Conservation (phyloP, 192 early-diverging fungal genomes). For the Powellomyces hirtus region DNA sequence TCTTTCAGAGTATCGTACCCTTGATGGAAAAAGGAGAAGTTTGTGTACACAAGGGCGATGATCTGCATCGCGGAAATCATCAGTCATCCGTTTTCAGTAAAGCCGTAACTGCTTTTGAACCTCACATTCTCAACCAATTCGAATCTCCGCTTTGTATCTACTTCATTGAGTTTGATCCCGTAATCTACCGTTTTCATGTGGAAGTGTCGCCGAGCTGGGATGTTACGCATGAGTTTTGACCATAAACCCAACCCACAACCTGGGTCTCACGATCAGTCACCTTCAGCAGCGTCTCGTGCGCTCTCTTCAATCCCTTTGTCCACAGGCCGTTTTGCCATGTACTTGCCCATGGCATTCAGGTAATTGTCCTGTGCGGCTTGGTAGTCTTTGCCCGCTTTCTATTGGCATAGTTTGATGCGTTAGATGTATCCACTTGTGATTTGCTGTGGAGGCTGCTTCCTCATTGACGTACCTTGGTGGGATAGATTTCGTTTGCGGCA, state of each 20-base stretch:
- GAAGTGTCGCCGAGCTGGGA: conserved; percentile 56
- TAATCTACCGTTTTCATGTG: conserved; percentile 63
- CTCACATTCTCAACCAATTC: conserved; percentile 54
- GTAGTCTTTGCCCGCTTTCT: conserved; percentile 41
- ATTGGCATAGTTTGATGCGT: background rate
- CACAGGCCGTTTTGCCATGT: conserved; percentile 60
- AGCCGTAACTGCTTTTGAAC: background rate
- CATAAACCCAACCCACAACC: too few species aligned
- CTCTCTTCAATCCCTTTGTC: conserved; percentile 56
- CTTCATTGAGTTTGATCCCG: conserved; percentile 67
- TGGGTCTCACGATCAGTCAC: too few species aligned
- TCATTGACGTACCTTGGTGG: conserved; percentile 16
- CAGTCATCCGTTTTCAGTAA: background rate
- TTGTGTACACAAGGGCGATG: conserved; percentile 77
- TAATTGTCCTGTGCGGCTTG: conserved; percentile 62
- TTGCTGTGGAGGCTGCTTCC: too few species aligned
- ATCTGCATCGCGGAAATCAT: conserved; percentile 37
- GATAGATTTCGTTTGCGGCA: conserved; percentile 10
- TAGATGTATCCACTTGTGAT: background rate
- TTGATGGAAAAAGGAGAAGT: conserved; percentile 80
- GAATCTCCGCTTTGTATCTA: conserved; percentile 71
- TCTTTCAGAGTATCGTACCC: conserved; percentile 75
- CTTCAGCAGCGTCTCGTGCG: conserved; percentile 22
- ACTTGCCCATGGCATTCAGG: conserved; percentile 54
- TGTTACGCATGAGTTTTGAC: conserved; percentile 40